phyloP scores from a whole-genome alignment of 352 stramenopile species.

The Phytopythium mirpurense region DNA sequence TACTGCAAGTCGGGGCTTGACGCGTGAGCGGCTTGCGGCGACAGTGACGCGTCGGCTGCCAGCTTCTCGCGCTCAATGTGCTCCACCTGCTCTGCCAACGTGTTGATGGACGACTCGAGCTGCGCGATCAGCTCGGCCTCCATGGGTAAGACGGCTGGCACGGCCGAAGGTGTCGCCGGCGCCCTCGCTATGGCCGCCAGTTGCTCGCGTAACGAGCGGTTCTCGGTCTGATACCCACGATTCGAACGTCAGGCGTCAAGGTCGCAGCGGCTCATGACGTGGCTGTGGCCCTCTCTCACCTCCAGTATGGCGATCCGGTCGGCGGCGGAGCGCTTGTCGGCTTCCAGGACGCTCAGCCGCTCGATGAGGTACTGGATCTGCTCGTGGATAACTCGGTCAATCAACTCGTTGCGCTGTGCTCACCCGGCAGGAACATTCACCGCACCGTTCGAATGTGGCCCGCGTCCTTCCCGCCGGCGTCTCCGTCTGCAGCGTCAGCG shows the following conservation, averaged over 20 bases:
- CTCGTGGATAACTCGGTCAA: conserved; percentile 1
- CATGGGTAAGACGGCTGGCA: conserved; percentile 19
- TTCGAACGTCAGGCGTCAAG: conserved; percentile 3
- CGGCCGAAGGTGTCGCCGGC: not conserved
- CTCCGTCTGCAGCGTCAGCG: conserved; percentile 2
- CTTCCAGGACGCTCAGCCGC: conserved; percentile 41
- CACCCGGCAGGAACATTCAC: not conserved
- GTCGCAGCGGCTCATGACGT: too few species aligned
- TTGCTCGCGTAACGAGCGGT: conserved; percentile 27
- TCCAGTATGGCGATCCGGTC: conserved; percentile 35
- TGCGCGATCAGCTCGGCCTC: conserved; percentile 43
- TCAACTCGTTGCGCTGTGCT: conserved; percentile 1
- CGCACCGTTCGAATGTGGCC: conserved; percentile 41
- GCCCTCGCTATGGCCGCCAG: conserved; percentile 12
- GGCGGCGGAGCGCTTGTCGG: conserved; percentile 29
- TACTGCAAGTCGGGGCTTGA: not conserved
- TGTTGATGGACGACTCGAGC: conserved; percentile 40
- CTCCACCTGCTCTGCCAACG: conserved; percentile 37
- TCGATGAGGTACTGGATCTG: conserved; percentile 61
- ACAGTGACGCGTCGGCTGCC: not conserved
- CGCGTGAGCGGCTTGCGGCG: not conserved
- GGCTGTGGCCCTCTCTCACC: conserved; percentile 15
- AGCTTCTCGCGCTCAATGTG: conserved; percentile 30
- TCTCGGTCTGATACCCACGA: conserved; percentile 20
- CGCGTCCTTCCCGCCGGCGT: conserved; percentile 8